Conservation (phyloP, 2,329 filamentous ascomycete genomes). For the Geosmithia morbida region DNA sequence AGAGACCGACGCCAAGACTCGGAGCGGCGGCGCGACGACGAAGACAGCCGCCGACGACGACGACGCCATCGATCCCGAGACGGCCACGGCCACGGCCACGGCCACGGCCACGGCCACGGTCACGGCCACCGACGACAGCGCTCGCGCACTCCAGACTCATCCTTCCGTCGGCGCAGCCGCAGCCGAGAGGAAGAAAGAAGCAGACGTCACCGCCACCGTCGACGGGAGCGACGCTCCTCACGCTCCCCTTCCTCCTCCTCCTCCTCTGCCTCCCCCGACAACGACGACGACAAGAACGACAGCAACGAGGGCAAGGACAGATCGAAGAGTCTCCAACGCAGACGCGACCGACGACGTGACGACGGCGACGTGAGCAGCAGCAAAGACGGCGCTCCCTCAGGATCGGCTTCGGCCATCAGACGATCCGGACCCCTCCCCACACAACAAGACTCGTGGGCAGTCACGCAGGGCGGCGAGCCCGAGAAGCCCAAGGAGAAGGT, state of each 20-base stretch:
- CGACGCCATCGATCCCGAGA: constrained; percentile 7
- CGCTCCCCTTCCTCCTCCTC: constrained; percentile 3
- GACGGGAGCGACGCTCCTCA: constrained; percentile 7
- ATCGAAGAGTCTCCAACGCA: neutral
- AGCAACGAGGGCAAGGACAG: constrained; percentile 8
- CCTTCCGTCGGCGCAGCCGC: constrained; percentile 8
- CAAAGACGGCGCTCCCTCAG: neutral
- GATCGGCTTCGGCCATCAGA: constrained; percentile 10
- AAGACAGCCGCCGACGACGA: constrained; percentile 6
- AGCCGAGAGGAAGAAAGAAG: constrained; percentile 9
- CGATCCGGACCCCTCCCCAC: constrained; percentile 39
- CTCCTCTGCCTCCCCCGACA: constrained; percentile 5
- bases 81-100: constrained; percentile 9
- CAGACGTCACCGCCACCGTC: constrained; percentile 5
- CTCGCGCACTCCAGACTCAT: constrained; percentile 15
- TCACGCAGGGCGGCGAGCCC: constrained; percentile 26
- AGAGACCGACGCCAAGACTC: constrained; percentile 3
- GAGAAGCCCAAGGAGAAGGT: constrained; percentile 67
- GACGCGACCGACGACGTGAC: too few relatives aligned
- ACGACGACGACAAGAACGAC: constrained; percentile 8
- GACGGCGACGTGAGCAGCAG: too few relatives aligned
- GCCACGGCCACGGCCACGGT: constrained; percentile 8
- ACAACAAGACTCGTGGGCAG: constrained; percentile 44
- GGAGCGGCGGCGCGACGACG: constrained; percentile 4
- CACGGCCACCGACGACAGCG: constrained; percentile 14